Base-by-base conservation (phyloP, 306 rosid species). In the Sphenostylis stenocarpa region DNA sequence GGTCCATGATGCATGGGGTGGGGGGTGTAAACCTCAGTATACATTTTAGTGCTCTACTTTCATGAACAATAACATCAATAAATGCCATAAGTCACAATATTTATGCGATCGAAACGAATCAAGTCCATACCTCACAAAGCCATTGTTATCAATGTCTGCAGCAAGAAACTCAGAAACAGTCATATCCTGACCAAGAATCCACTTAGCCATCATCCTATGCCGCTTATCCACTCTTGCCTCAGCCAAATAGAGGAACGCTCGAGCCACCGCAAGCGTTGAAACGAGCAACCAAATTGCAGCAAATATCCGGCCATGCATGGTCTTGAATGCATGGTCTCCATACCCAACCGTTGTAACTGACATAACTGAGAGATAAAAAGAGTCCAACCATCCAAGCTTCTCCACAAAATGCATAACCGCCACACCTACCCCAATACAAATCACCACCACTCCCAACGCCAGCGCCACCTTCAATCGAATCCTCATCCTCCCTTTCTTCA, bases 401-500 rank as follows among this genome's bases (percentile, higher is more conserved):
- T 96, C 99, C 17, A 92, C 90, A 83, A 79, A 96, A 86, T 96
- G 99, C 98, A 96, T 82, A 43, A 92, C 88, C 52, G 48, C 58
- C 2, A 84, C 92, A n/a, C 99, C 99, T 29, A 92, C 13, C 17
- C 97, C 96, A 75, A 89, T 89, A 84, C 99, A 95, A 56, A 92
- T 86, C 24, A 95, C 90, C 67, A 95, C 97, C 72, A 95, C 98
- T 61, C 91, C 96, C 66, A 92, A 81, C 10, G 99, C 99, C 88
- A 95, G 72, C 2, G 82, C 98, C 77, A 96, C 99, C 87, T 96
- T 92, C 99, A 96, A 81, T 81, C 98, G 86, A 80, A 96, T 96
- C 84, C 99, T 89, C 99, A 96, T 96, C 79, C 99, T 91, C 77
- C 99, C 99, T 79, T 96, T 95, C 89, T 95, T 96, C 56, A 87